Conservation (phyloP, 768 basidiomycete species). For the Boletus speciosus region DNA sequence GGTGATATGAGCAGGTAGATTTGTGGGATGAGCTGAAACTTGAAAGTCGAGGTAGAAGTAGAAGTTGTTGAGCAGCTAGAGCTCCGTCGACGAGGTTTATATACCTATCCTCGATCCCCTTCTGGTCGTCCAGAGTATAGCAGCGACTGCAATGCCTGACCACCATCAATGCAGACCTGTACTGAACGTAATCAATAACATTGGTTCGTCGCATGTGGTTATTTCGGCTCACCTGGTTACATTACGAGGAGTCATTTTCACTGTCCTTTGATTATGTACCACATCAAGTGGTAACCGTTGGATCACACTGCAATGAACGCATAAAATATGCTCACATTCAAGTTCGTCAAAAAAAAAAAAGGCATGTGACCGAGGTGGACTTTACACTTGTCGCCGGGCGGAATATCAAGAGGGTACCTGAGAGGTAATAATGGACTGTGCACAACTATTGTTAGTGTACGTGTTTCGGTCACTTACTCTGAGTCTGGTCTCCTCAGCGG, state of each 20-base stretch:
- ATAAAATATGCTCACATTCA: no score
- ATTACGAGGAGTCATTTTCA: no score
- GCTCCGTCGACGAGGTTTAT: neutral
- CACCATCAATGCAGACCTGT: neutral
- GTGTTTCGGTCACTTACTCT: neutral
- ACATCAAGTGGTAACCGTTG: no score
- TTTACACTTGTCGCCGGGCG: conserved; percentile 1
- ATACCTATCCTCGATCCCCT: neutral
- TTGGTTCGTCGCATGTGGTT: neutral
- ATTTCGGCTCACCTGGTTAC: no score
- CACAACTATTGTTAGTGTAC: neutral
- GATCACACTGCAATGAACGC: no score
- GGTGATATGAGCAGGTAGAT: neutral
- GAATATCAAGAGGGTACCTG: conserved; percentile 46
- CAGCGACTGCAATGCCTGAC: neutral
- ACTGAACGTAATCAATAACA: neutral
- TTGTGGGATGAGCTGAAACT: no score
- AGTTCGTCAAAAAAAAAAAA: no score
- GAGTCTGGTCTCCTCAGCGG: neutral
- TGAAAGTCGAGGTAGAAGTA: neutral
- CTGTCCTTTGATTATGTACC: no score
- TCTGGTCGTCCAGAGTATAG: neutral
- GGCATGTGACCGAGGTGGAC: no score
- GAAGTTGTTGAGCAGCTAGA: neutral
- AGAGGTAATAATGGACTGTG: neutral